Base-by-base conservation (phyloP, 805 yeast genomes). In the Blastobotrys parvus region DNA sequence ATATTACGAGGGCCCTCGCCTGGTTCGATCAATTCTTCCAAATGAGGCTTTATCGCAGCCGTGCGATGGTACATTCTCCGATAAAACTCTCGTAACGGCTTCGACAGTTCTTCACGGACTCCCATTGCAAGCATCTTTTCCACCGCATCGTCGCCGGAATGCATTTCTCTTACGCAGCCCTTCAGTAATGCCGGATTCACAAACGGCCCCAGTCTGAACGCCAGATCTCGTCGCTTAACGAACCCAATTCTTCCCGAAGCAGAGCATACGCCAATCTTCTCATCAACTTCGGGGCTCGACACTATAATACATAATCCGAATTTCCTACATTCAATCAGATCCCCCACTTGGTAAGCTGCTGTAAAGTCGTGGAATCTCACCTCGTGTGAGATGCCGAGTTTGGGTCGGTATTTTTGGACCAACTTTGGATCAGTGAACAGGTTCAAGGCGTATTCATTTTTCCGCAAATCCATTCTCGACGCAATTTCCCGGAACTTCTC, bases 241-340 rank as follows among this genome's bases (percentile, higher is more conserved):
- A 17, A 18, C n/a, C 20, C n/a, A 4, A 38, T 13, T 6, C 17
- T 22, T 4, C 41, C 41, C 15, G 19, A 29, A 8, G 29, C 17
- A 18, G 16, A 19, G 11, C 34, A 38, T 3, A 38, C 15, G n/a
- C 35, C 35, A 15, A 35, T 25, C 13, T 32, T 41, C 11, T 32
- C 38, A 15, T 19, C 36, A 4, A 30, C 34, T 13, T 19, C 10
- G 3, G 47, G 47, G 5, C 19, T 22, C 19, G 19, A 16, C 10
- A 45, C 30, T 4, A 45, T 22, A 11, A 45, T 41, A 6, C 34
- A 23, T 5, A 43, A 40, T 2, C 43, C 48, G 25, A 20, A 15
- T 4, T 23, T 19, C 17, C 8, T 13, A 10, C 41, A 29, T 29
- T 38, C 45, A 2, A 45, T 41, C 37, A 42, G 15, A 35, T 45